phyloP scores from a whole-genome alignment of 2,329 filamentous ascomycete genomes.

The Epichloe coenophiala region DNA sequence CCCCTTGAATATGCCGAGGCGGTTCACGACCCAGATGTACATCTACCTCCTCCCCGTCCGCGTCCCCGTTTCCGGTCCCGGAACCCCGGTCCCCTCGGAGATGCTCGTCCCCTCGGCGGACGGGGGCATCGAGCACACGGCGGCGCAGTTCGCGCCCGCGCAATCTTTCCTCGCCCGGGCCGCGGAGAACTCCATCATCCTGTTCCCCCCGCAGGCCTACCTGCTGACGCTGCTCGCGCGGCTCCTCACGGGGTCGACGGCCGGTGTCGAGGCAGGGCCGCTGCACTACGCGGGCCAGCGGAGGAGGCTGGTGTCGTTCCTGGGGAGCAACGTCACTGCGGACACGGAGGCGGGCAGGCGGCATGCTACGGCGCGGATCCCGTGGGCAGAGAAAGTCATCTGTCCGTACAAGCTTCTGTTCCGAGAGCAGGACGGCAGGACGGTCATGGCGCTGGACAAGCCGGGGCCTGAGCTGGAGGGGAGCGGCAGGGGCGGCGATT shows the following conservation, averaged over 20 bases:
- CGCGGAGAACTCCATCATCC: conserved; percentile 51
- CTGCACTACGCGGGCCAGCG: conserved; percentile 34
- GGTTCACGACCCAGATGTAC: conserved; percentile 97
- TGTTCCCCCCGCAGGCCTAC: conserved; percentile 80
- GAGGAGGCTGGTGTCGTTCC: conserved; percentile 37
- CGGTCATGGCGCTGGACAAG: conserved; percentile 43
- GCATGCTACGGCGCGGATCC: conserved; percentile 30
- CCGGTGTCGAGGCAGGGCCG: background rate
- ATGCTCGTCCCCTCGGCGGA: conserved; percentile 58
- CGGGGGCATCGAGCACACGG: conserved; percentile 51
- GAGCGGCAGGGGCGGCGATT: conserved; percentile 38
- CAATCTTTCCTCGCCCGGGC: conserved; percentile 56
- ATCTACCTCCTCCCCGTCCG: conserved; percentile 49
- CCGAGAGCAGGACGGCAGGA: conserved; percentile 29
- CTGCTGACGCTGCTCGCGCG: conserved; percentile 46
- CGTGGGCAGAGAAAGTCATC: conserved; percentile 50
- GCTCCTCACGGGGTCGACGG: conserved; percentile 30
- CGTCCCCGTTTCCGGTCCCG: conserved; percentile 2
- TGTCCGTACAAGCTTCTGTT: conserved; percentile 36
- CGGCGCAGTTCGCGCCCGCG: conserved; percentile 63
- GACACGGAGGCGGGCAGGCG: conserved; percentile 23
- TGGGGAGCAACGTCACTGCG: conserved; percentile 30
- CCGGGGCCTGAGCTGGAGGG: conserved; percentile 41
- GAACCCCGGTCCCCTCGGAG: conserved; percentile 28
- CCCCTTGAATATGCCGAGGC: conserved; percentile 32